A percentile compares a stretch with the other conserved stretches of the same genome.
These are phyloP conservation scores for Xanthoparmelia taractica DNA, from an alignment of 495 filamentous ascomycete species.

Conservation along the genomic window DNA sequence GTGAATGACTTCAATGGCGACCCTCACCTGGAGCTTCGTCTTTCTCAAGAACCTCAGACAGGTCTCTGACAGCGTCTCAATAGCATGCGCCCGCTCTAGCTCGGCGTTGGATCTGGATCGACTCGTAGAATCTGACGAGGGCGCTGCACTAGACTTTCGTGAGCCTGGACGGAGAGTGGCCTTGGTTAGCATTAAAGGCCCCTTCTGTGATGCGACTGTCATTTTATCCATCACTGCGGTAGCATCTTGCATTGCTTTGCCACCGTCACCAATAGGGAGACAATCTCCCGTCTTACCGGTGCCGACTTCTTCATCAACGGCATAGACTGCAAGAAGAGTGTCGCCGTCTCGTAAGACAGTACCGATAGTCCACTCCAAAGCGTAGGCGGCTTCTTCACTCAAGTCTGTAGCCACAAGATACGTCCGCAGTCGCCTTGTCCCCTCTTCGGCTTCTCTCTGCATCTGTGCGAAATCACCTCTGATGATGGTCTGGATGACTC, in stretches of 20 bases:
- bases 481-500: conserved; percentile 78
- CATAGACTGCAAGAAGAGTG: conserved; percentile 85
- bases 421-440: conserved; percentile 65
- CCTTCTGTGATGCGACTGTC: conserved; percentile 36
- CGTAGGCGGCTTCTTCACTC: conserved; percentile 87
- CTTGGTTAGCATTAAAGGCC: conserved; percentile 17
- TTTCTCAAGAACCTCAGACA: conserved; percentile 79
- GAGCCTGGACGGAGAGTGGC: conserved; percentile 25
- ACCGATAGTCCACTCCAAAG: conserved; percentile 93
- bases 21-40: conserved; percentile 80
- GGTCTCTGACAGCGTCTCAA: conserved; percentile 66
- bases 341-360: conserved; percentile 93
- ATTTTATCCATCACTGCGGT: conserved; percentile 50
- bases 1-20: conserved; percentile 92
- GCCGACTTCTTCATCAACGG: conserved; percentile 75
- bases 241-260: conserved; percentile 63
- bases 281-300: conserved; percentile 37
- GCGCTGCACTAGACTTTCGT: conserved; percentile 36
- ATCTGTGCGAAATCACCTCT: conserved; percentile 74
- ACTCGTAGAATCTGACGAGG: conserved; percentile 34
- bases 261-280: conserved; percentile 49
- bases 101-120: conserved; percentile 53
- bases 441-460: conserved; percentile 64
- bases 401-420: conserved; percentile 91
- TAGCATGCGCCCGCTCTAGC: conserved; percentile 67